Evolutionary conservation across 495 filamentous ascomycete species (phyloP), one percentile per base, ranked within the genome.

Genomic region (Ascobolus immersus): DNA sequence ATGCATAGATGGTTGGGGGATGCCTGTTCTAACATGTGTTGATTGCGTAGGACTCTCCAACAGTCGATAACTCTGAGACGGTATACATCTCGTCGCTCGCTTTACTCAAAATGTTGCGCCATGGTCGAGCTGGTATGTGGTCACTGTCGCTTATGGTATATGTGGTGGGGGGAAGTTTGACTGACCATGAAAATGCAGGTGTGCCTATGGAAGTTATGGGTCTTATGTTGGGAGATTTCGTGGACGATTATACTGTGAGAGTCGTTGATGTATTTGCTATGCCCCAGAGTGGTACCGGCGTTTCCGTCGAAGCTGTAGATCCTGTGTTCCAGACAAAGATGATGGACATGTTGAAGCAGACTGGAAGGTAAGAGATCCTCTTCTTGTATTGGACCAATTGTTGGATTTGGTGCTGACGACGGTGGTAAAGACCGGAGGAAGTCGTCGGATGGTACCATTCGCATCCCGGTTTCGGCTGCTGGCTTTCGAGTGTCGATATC

Each of bases 171-270:
- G n/a, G n/a, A n/a, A n/a, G 22, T 25, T 25, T 25, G n/a, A n/a
- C n/a, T 25, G n/a, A 25, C n/a, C 22, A 25, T 25, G 22, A 25
- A 7, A 32, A 21, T 37, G 3, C 35, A 50, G 47, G 47, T 46
- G 86, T 96, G 34, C 86, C 86, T 18, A 96, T 96, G 86, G 86
- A 96, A 65, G 86, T 96, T 49, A 96, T 96, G 86, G 86, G 86
- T 28, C 58, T 96, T 48, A 94, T 96, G 86, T 60, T 94, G 39
- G 86, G 86, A 48, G 89, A 93, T 48, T 94, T 96, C 48, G 82
- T 96, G 36, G 86, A 96, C 54, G 86, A 94, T 59, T 96, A 92
- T 51, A 96, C 86, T 40, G 86, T 96, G 32, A 71, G 84, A 32
- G 86, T 96, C 13, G 78, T 90, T 22, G 86, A 96, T 58, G 86